Percentiles rank a stretch among this genome's conserved stretches.
phyloP scores from a whole-genome alignment of 805 yeast genomes.

The Scheffersomyces amazonensis region DNA sequence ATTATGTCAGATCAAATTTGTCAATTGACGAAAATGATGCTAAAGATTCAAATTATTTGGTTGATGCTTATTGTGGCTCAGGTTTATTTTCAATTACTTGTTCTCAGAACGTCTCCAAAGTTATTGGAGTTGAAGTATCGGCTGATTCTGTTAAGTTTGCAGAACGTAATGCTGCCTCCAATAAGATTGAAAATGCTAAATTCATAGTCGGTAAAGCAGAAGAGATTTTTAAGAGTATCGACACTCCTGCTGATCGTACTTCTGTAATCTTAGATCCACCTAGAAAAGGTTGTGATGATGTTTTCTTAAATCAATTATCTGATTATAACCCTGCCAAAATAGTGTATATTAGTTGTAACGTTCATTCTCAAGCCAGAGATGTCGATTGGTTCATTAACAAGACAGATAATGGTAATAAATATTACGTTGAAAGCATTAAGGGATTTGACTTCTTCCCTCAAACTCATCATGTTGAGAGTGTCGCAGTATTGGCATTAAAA shows the following conservation, averaged over 20 bases:
- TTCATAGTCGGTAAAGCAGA: constrained; percentile 94
- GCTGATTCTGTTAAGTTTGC: constrained; percentile 92
- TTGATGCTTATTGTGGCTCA: constrained; percentile 95
- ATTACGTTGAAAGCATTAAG: constrained; percentile 74
- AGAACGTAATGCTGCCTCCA: constrained; percentile 69
- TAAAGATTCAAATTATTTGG: constrained; percentile 54
- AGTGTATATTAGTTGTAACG: constrained; percentile 96
- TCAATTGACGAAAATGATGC: constrained; percentile 22
- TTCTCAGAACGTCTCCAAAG: constrained; percentile 74
- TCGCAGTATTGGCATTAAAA: constrained; percentile 57
- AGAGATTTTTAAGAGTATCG: constrained; percentile 74
- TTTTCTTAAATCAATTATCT: constrained; percentile 80
- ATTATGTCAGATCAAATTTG: constrained; percentile 74
- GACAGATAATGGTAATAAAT: constrained; percentile 59
- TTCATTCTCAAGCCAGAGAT: constrained; percentile 96
- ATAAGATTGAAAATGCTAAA: constrained; percentile 72
- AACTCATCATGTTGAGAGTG: constrained; percentile 89
- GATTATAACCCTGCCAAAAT: constrained; percentile 80
- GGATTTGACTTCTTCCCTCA: constrained; percentile 98
- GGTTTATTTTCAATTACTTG: constrained; percentile 91
- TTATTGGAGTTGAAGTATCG: constrained; percentile 91
- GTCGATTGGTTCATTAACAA: constrained; percentile 74
- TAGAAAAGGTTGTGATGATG: constrained; percentile 92
- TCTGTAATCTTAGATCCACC: constrained; percentile 96
- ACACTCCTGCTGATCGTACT: constrained; percentile 72